Evolutionary conservation across 768 basidiomycete genomes (phyloP).

Genomic region (Clathrus columnatus): DNA sequence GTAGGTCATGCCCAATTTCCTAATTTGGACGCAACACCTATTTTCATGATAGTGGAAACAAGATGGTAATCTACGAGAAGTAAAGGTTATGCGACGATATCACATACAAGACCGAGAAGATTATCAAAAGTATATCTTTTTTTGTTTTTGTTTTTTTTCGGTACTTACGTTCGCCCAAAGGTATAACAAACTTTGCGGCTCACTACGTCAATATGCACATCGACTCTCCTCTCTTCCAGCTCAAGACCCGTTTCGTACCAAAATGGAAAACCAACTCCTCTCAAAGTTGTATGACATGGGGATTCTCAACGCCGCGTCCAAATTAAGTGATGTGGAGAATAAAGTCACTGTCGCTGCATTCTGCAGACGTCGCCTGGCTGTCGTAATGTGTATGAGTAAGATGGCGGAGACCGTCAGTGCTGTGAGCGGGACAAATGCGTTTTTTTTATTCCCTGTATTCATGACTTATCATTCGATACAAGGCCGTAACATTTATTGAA

Average conservation of each 20-base stretch:
- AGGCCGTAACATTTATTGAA: slow-evolving; percentile 97
- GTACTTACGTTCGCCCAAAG: slow-evolving; percentile 24
- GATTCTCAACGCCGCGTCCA: slow-evolving; percentile 75
- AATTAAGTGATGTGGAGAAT: slow-evolving; percentile 88
- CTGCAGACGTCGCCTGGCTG: slow-evolving; percentile 84
- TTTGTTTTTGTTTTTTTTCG: slow-evolving; percentile 5
- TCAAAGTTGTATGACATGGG: slow-evolving; percentile 98
- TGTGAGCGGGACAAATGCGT: slow-evolving; percentile 39
- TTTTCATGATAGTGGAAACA: slow-evolving; percentile 74
- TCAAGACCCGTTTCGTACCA: slow-evolving; percentile 77
- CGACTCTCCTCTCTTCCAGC: slow-evolving; percentile 79
- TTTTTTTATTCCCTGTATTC: slow-evolving; percentile 8
- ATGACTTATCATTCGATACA: slow-evolving; percentile 10
- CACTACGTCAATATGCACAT: slow-evolving; percentile 77
- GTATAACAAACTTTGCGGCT: slow-evolving; percentile 94
- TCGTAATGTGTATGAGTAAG: slow-evolving; percentile 84
- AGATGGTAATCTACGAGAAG: slow-evolving; percentile 84
- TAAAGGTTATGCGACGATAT: slow-evolving; percentile 90
- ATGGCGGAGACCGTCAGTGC: slow-evolving; percentile 96
- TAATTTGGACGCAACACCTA: slow-evolving; percentile 3
- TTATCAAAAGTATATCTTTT: slow-evolving; percentile 66
- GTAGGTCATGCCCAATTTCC: slow-evolving; percentile 35
- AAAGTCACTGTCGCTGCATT: slow-evolving; percentile 94
- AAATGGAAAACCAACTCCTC: slow-evolving; percentile 80
- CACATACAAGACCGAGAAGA: slow-evolving; percentile 93